Base-by-base conservation (phyloP, 306 rosid genomes). In the Cajanus cajan region DNA sequence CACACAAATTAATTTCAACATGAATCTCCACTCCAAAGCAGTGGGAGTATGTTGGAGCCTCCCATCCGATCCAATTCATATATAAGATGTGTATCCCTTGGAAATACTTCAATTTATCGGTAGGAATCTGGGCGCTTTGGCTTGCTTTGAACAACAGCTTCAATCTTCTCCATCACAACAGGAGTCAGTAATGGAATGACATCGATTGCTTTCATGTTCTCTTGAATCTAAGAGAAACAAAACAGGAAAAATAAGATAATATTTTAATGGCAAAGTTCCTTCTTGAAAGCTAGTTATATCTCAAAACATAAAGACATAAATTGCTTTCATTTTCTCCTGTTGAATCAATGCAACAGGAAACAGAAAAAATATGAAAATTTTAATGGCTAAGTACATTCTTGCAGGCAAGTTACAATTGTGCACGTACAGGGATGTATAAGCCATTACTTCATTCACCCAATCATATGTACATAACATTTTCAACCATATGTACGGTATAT, bases 141-240 rank as follows among this genome's bases (percentile, higher is more conserved):
- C 91, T 91, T 95, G 90, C 55, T 90, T 83, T 93, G 99, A 78
- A 95, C 91, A 64, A 89, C 86, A 41, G 88, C 90, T 77, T 95
- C 99, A 66, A 95, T 95, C 90, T 80, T 93, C 81, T 95, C 99
- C 99, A 95, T 84, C 79, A 95, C 96, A 62, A 90, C 87, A 74
- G 96, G 96, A 80, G 99, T 95, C 81, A 95, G 80, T 25, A 91
- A 63, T 15, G 97, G 96, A 73, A 95, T 91, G 41, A 89, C 96
- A 51, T 91, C 90, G 44, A 95, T 36, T 44, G 99, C 98, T 82
- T 95, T 95, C 99, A 95, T 93, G 90, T 95, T 95, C 92, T 95
- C 98, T 80, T 85, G 90, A 82, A 94, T 87, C 99, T 95, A 83
- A 48, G 74, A 10, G 8, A 68, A 51, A 6, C 7, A 68, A 77